Percentiles rank a stretch among this genome's conserved stretches.
phyloP scores from a whole-genome alignment of 1,139 yeast species.

The Zygoascus meyerae region DNA sequence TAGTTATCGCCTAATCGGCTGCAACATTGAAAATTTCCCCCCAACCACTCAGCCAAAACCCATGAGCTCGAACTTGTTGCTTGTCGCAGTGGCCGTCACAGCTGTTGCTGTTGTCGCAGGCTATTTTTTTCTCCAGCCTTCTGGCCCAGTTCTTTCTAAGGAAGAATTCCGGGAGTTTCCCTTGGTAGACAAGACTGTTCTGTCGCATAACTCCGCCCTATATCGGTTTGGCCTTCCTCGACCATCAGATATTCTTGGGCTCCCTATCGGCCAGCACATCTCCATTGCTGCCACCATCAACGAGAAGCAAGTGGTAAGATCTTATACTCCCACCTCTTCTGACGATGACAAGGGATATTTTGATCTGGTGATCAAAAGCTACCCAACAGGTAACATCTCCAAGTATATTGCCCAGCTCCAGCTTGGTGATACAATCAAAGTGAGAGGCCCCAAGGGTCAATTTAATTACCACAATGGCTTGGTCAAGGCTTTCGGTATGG shows the following conservation, averaged over 20 bases:
- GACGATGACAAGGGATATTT: conserved; percentile 78
- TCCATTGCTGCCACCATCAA: conserved; percentile 52
- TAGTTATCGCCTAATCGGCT: not conserved
- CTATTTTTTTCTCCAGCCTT: conserved; percentile 15
- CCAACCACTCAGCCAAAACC: conserved; percentile 2
- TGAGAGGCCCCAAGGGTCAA: conserved; percentile 92
- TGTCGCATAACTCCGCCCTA: conserved; percentile 78
- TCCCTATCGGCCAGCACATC: conserved; percentile 94
- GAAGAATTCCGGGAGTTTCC: conserved; percentile 77
- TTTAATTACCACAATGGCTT: conserved; percentile 81
- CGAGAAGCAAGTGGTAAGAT: conserved; percentile 81
- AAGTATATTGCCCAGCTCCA: conserved; percentile 63
- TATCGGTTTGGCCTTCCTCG: conserved; percentile 83
- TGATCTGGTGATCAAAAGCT: conserved; percentile 87
- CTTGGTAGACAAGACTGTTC: conserved; percentile 66
- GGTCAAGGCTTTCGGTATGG: conserved; percentile 71
- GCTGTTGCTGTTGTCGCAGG: conserved; percentile 13
- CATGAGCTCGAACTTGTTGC: conserved; percentile 3
- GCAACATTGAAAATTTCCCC: not conserved
- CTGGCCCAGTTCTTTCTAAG: conserved; percentile 53
- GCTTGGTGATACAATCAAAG: conserved; percentile 63
- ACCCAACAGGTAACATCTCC: conserved; percentile 86
- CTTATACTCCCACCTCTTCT: conserved; percentile 90
- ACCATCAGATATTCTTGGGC: conserved; percentile 68
- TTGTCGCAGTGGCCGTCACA: conserved; percentile 17